These are phyloP conservation scores for Phytomonas serpens DNA, from an alignment of 208 protist species.

Conservation along the genomic window DNA sequence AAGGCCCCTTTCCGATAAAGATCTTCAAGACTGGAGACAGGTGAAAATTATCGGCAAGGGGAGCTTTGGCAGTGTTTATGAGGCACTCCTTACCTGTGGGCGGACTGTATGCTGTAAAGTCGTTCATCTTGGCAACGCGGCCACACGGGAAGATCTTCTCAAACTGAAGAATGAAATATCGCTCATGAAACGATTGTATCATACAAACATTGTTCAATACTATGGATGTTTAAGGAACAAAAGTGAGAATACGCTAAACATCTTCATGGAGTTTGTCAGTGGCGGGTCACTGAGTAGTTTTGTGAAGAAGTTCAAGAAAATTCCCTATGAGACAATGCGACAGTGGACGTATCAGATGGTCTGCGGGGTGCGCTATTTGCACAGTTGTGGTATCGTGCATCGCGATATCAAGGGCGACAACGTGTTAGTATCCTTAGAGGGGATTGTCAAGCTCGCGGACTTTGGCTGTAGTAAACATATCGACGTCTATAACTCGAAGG, in stretches of 20 bases:
- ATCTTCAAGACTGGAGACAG: slow-evolving; percentile 58
- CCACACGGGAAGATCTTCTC: slow-evolving; percentile 59
- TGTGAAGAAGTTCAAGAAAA: slow-evolving; percentile 73
- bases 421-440: slow-evolving; percentile 78
- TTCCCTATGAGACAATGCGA: slow-evolving; percentile 56
- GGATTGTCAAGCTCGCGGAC: slow-evolving; percentile 87
- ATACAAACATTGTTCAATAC: slow-evolving; percentile 90
- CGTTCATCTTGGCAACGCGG: slow-evolving; percentile 65
- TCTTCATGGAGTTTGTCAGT: slow-evolving; percentile 91
- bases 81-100: slow-evolving; percentile 54
- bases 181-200: slow-evolving; percentile 75
- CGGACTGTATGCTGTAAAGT: slow-evolving; percentile 82
- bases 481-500: slow-evolving; percentile 73
- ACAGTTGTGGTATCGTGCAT: slow-evolving; percentile 84
- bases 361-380: slow-evolving; percentile 85
- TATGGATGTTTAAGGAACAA: slow-evolving; percentile 79
- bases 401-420: slow-evolving; percentile 91
- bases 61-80: slow-evolving; percentile 81
- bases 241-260: slow-evolving; percentile 67
- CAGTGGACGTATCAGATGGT: slow-evolving; percentile 89
- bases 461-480: slow-evolving; percentile 89
- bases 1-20: slow-evolving; percentile 40
- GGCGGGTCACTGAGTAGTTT: slow-evolving; percentile 72
- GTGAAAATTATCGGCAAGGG: slow-evolving; percentile 79
- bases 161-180: slow-evolving; percentile 78